Percentiles rank a stretch among this genome's conserved stretches.
Conservation (phyloP, 192 early-diverging fungal genomes). For the Blastocladiella britannica region DNA sequence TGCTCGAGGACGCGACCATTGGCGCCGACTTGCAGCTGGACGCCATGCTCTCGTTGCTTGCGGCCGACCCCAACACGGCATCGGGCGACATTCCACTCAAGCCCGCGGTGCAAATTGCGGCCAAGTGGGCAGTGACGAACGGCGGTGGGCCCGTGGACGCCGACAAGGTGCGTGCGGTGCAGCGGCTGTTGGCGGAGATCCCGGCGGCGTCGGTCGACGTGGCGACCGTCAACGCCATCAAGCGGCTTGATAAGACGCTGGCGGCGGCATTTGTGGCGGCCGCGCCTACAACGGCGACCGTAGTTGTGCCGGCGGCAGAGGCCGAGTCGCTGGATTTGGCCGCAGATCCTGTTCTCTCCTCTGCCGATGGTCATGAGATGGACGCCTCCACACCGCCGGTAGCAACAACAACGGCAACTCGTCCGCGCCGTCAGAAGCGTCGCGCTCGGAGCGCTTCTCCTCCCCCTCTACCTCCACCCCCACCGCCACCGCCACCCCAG, state of each 20-base stretch:
- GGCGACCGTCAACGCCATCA: not conserved
- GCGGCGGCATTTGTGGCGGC: not conserved
- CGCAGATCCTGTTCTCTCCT: too few species aligned
- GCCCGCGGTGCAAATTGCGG: not conserved
- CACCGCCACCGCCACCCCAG: too few species aligned
- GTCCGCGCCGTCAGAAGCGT: not conserved
- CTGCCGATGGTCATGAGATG: too few species aligned
- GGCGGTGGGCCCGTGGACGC: not conserved
- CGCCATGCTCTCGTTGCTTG: not conserved
- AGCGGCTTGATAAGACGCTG: slow-evolving; percentile 1
- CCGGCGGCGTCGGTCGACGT: not conserved
- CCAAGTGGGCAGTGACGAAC: not conserved
- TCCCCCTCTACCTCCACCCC: too few species aligned
- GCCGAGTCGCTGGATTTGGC: too few species aligned
- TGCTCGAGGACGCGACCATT: too few species aligned
- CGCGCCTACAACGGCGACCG: not conserved
- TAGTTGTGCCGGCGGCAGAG: not conserved
- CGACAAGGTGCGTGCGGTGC: not conserved
- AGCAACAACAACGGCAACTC: slow-evolving; percentile 3
- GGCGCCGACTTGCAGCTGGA: not conserved
- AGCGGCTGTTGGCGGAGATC: not conserved
- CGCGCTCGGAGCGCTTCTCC: too few species aligned
- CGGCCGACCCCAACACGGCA: not conserved
- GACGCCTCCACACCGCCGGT: too few species aligned
- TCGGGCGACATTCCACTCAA: not conserved